Conservation (phyloP, 768 basidiomycete species). For the Naganishia antarctica region DNA sequence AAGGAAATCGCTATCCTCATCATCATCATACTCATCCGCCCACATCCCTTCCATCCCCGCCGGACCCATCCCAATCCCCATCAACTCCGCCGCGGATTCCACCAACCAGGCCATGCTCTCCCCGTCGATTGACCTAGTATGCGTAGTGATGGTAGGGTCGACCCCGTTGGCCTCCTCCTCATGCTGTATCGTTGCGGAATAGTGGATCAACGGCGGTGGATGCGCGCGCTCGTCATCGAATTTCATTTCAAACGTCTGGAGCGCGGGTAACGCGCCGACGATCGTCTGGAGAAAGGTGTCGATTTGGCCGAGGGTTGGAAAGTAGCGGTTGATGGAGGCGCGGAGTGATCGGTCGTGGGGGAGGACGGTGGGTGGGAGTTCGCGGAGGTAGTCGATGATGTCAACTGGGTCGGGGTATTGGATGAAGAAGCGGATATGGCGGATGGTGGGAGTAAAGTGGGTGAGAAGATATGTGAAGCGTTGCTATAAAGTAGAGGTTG, state of each 20-base stretch:
- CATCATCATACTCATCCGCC: neutral
- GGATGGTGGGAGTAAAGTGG: constrained; percentile 5
- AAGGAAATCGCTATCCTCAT: neutral
- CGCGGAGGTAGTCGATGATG: neutral
- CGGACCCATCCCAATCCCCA: constrained; percentile 9
- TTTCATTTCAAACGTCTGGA: constrained; percentile 7
- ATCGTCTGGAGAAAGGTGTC: neutral
- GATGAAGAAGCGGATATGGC: constrained; percentile 14
- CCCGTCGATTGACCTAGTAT: neutral
- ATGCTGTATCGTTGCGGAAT: neutral
- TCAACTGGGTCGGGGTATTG: constrained; percentile 9
- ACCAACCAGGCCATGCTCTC: constrained; percentile 12
- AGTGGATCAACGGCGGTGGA: constrained; percentile 15
- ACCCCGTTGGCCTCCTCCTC: neutral
- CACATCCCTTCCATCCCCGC: neutral
- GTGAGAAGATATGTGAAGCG: constrained; percentile 9
- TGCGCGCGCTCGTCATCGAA: constrained; percentile 5
- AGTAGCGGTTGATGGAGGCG: constrained; percentile 2
- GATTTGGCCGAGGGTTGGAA: constrained; percentile 8
- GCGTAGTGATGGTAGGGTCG: neutral
- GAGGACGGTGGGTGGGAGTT: neutral
- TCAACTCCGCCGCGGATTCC: constrained; percentile 6
- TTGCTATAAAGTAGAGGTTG: neutral
- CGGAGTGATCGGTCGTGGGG: neutral
- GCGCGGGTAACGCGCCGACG: neutral